Base-by-base conservation (phyloP, 495 filamentous ascomycete species). In the Aspergillus egyptiacus region DNA sequence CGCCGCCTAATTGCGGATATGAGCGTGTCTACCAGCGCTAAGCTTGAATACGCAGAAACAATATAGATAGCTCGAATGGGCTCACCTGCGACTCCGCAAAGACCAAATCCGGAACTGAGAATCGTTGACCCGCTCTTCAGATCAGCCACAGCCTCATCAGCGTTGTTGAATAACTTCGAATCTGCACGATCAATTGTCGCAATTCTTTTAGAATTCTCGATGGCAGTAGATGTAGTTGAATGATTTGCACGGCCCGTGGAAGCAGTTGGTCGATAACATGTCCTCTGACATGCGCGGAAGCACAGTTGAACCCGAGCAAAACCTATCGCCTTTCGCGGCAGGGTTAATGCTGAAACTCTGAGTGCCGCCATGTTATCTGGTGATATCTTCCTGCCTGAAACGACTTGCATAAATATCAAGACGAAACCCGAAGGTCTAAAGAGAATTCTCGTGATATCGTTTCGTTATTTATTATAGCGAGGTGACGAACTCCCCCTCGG, bases 101-200 rank as follows among this genome's bases (percentile, higher is more conserved):
- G 84, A 18, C 89, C 89, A 63, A 93, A 95, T 13, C 89, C 89
- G 11, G 88, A 87, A 60, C 85, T 87, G 28, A 94, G 71, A 23
- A 94, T 73, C 0, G 84, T 90, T 48, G 74, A 75, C 54, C 85
- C 76, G 45, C 85, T 76, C 65, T 83, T 76, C 66, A 94, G 78
- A 62, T 91, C 84, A 48, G 80, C 76, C 34, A 93, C 76, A 1
- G 86, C 87, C 36, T 80, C 79, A 28, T 84, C 74, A 9, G 86
- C 86, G 43, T 84, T 87, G 34, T 84, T 80, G 61, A 82, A 81
- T 19, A 91, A 65, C 64, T 93, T 93, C 3, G 71, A 74, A 5
- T 53, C 59, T 3, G 62, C 57, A 14, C 69, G 63, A n/a, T 71
- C 64, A 33, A 71, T 56, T 39, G 57, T 64, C 3, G 69, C 66